phyloP scores from a whole-genome alignment of 2,329 filamentous ascomycete species.

The Huntiella omanensis region DNA sequence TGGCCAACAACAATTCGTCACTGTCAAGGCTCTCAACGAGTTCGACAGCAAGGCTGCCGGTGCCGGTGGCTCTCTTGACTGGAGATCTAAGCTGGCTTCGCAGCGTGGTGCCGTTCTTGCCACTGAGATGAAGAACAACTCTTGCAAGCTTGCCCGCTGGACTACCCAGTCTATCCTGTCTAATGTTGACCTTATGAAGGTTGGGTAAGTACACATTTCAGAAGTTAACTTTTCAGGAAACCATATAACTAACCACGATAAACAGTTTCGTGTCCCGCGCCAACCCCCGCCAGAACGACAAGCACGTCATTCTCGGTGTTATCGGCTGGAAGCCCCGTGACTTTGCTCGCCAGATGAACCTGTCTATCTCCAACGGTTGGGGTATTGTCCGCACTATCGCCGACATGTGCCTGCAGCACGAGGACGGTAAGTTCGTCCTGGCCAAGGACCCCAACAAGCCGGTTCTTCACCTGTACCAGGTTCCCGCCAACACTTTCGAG shows the following conservation, averaged over 20 bases:
- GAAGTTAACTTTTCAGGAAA: neutral
- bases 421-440: constrained; percentile 64
- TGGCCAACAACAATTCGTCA: constrained; percentile 79
- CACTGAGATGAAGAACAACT: constrained; percentile 99
- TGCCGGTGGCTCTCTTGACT: constrained; percentile 86
- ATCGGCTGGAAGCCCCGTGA: constrained; percentile 96
- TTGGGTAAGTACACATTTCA: constrained; percentile 45
- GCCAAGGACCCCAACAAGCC: constrained; percentile 94
- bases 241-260: constrained; percentile 6
- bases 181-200: constrained; percentile 96
- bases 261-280: constrained; percentile 78
- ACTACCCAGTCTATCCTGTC: constrained; percentile 92
- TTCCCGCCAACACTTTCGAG: constrained; percentile 71
- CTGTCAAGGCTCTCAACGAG: constrained; percentile 94
- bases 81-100: constrained; percentile 82
- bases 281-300: constrained; percentile 81
- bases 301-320: constrained; percentile 88
- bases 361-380: constrained; percentile 94
- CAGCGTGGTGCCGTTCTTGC: constrained; percentile 94
- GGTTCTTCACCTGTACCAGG: constrained; percentile 80
- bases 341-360: constrained; percentile 94
- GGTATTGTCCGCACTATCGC: constrained; percentile 96
- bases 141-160: constrained; percentile 95
- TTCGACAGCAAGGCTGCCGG: constrained; percentile 97
- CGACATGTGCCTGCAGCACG: constrained; percentile 68